A percentile compares a stretch with the other conserved stretches of the same genome.
These are phyloP conservation scores for Bidens hawaiensis DNA, from an alignment of 140 eudicot genomes.

Conservation along the genomic window DNA sequence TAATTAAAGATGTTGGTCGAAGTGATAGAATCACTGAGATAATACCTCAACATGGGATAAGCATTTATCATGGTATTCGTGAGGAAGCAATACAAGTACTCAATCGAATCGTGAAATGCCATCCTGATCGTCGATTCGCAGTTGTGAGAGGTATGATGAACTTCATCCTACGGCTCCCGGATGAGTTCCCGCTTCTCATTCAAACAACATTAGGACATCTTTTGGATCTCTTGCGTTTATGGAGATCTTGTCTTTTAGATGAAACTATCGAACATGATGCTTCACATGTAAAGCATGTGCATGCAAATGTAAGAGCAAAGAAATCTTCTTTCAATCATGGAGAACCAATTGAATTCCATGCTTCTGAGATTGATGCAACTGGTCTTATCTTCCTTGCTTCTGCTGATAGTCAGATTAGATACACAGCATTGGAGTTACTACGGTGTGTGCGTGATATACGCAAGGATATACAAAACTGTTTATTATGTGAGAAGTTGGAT, in stretches of 20 bases:
- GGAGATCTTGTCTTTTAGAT: constrained; percentile 72
- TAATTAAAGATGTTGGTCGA: constrained; percentile 89
- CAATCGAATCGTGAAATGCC: constrained; percentile 54
- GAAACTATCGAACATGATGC: constrained; percentile 43
- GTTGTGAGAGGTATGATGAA: constrained; percentile 87
- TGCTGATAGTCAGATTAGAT: constrained; percentile 76
- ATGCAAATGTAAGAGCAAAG: constrained; percentile 46
- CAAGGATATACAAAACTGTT: constrained; percentile 47
- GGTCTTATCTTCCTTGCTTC: constrained; percentile 90
- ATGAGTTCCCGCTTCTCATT: constrained; percentile 91
- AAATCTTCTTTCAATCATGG: constrained; percentile 52
- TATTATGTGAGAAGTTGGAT: constrained; percentile 42
- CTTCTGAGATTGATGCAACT: constrained; percentile 77
- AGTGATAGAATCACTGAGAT: constrained; percentile 84
- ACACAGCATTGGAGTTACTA: constrained; percentile 60
- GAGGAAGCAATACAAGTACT: constrained; percentile 91
- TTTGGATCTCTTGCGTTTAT: constrained; percentile 77
- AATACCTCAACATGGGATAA: constrained; percentile 74
- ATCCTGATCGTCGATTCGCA: constrained; percentile 72
- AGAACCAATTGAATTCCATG: constrained; percentile 70
- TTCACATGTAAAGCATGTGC: constrained; percentile 40
- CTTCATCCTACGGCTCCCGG: constrained; percentile 79
- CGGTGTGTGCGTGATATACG: constrained; percentile 68
- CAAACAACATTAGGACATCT: constrained; percentile 89
- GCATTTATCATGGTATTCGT: constrained; percentile 84